Evolutionary conservation across 352 stramenopile genomes (phyloP).

Genomic region (Phytophthora meadii): DNA sequence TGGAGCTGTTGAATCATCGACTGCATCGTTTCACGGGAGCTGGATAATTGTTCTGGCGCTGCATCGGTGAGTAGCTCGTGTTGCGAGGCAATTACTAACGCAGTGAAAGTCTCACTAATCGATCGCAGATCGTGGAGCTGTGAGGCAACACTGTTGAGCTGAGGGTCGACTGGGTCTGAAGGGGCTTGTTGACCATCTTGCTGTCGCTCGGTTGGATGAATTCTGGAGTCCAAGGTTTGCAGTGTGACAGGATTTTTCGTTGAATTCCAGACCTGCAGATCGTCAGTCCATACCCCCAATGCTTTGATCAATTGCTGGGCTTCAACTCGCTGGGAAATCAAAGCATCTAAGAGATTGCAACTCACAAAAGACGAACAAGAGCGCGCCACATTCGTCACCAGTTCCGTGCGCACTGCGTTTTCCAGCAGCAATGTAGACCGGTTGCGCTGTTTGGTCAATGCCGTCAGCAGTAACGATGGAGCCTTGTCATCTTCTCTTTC

Average conservation of each 20-base stretch:
- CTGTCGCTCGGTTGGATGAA: constrained; percentile 2
- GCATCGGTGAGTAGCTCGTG: constrained; percentile 33
- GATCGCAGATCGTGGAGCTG: constrained; percentile 50
- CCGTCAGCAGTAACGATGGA: constrained; percentile 66
- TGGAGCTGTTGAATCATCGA: constrained; percentile 33
- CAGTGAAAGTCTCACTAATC: constrained; percentile 59
- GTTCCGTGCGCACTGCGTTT: constrained; percentile 27
- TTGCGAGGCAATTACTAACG: constrained; percentile 51
- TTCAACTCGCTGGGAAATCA: constrained; percentile 12
- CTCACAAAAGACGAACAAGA: constrained; percentile 12
- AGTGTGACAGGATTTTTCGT: constrained; percentile 14
- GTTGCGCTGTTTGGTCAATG: constrained; percentile 57
- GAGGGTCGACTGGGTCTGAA: constrained; percentile 7
- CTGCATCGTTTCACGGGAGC: constrained; percentile 27
- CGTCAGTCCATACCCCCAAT: constrained; percentile 26
- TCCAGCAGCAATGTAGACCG: constrained; percentile 48
- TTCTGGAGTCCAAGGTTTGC: neutral
- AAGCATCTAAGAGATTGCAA: constrained; percentile 10
- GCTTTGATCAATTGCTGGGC: constrained; percentile 18
- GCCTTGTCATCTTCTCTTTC: constrained; percentile 20
- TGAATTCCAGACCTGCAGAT: constrained; percentile 33
- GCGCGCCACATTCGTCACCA: constrained; percentile 29
- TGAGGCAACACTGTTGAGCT: constrained; percentile 18
- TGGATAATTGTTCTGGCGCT: constrained; percentile 13
- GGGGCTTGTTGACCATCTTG: neutral